Base-by-base conservation (phyloP, 2,329 filamentous ascomycete species). In the Thyridium curvatum region DNA sequence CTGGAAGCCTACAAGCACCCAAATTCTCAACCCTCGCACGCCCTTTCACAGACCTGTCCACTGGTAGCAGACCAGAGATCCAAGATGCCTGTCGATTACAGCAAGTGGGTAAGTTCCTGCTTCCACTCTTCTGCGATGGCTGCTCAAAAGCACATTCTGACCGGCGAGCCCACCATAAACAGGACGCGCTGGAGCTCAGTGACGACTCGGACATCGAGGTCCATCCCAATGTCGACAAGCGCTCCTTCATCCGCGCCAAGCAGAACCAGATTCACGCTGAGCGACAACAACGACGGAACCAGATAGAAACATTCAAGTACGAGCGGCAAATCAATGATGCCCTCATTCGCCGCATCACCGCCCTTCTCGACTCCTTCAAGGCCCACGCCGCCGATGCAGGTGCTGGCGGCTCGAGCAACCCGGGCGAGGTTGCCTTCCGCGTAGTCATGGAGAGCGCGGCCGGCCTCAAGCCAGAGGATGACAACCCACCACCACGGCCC, bases 171-270 rank as follows among this genome's bases (percentile, higher is more conserved):
- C 21, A 26, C 21, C 21, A 17, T n/a, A 34, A 38, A 18, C 44
- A 86, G 82, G 86, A 97, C 60, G 83, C 85, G 43, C 78, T 98
- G 57, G 93, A 98, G 79, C 82, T 98, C 58, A 95, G 88, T 56
- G 93, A 98, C 65, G 93, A 98, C 66, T 96, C 89, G 37, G 93
- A 98, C 56, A 83, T 98, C 53, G 93, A 98, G 68, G 93, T 97
- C 37, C 93, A 98, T 64, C 93, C 93, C 44, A 98, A 98, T 60
- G 93, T 98, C 60, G 93, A 98, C 69, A 98, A 98, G 65, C 80
- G 84, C 37, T 97, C 91, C 44, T 98, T 98, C 65, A 98, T 98
- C 61, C 87, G 91, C 49, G 94, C 93, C 48, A 98, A 98, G 68
- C 93, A 97, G 69, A 84, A 82, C 52, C 90, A 98, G 66, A 98